Evolutionary conservation across 441 rosid genomes (phyloP).

Genomic region (Euphorbia corollata): DNA sequence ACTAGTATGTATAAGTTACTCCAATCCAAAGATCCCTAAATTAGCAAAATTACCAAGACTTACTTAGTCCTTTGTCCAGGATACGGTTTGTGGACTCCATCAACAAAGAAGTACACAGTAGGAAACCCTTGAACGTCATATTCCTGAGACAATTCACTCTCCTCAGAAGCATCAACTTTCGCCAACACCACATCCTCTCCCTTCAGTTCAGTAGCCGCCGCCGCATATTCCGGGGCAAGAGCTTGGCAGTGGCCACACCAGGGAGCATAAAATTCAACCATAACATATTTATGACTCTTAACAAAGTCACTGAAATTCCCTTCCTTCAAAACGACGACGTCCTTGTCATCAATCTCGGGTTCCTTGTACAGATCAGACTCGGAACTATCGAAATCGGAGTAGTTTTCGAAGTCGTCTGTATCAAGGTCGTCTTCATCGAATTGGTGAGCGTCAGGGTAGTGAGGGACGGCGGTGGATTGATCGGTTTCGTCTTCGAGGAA

Average conservation of each 20-base stretch:
- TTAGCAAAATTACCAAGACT: slow-evolving; percentile 20
- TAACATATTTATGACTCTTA: slow-evolving; percentile 54
- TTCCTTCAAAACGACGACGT: slow-evolving; percentile 75
- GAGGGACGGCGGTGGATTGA: slow-evolving; percentile 18
- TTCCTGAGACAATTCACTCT: slow-evolving; percentile 69
- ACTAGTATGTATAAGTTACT: neutral
- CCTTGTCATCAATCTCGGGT: slow-evolving; percentile 76
- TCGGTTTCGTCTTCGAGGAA: slow-evolving; percentile 77
- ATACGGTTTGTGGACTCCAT: slow-evolving; percentile 78
- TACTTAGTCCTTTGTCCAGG: slow-evolving; percentile 79
- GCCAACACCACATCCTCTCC: slow-evolving; percentile 57
- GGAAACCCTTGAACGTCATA: slow-evolving; percentile 87
- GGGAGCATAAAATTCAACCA: slow-evolving; percentile 98
- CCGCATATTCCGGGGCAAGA: slow-evolving; percentile 96
- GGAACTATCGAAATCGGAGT: slow-evolving; percentile 55
- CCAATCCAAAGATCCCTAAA: neutral
- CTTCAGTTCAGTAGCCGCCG: slow-evolving; percentile 85
- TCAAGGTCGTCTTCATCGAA: slow-evolving; percentile 32
- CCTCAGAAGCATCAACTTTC: slow-evolving; percentile 90
- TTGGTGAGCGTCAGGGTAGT: slow-evolving; percentile 26
- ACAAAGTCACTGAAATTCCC: slow-evolving; percentile 64
- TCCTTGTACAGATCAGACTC: slow-evolving; percentile 50
- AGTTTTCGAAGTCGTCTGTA: slow-evolving; percentile 29
- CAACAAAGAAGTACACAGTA: slow-evolving; percentile 62
- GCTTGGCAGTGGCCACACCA: slow-evolving; percentile 99